These are phyloP conservation scores for Crataegus laevigata DNA, from an alignment of 306 rosid species.

Conservation along the genomic window DNA sequence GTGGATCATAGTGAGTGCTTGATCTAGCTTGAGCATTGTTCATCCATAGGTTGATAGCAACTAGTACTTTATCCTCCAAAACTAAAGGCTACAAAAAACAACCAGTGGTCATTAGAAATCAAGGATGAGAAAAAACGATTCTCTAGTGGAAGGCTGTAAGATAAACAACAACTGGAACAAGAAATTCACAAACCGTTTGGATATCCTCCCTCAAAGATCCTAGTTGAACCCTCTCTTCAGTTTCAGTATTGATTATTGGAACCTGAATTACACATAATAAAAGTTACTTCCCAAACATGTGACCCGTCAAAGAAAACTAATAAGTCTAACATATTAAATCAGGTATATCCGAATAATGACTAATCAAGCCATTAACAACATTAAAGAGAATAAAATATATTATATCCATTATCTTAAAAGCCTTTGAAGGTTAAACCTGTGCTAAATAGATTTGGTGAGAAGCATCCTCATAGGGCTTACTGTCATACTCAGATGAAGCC, in stretches of 20 bases:
- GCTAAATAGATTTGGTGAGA: conserved; percentile 78
- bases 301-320: conserved; percentile 4
- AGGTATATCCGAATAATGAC: background rate
- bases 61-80: conserved; percentile 51
- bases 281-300: conserved; percentile 5
- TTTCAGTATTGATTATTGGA: conserved; percentile 51
- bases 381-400: conserved; percentile 1
- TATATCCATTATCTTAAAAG: conserved; percentile 10
- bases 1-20: conserved; percentile 96
- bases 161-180: conserved; percentile 5
- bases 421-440: conserved; percentile 48
- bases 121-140: background rate
- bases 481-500: conserved; percentile 15
- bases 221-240: conserved; percentile 66
- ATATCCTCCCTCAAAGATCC: conserved; percentile 55
- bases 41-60: conserved; percentile 91
- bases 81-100: conserved; percentile 53
- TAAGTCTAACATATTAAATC: background rate
- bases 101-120: conserved; percentile 11
- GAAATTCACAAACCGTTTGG: conserved; percentile 42
- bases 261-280: conserved; percentile 39
- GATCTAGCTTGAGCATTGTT: conserved; percentile 78
- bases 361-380: background rate
- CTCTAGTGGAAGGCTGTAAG: conserved; percentile 2
- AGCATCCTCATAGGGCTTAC: conserved; percentile 42